Evolutionary conservation across 2,329 filamentous ascomycete species (phyloP), one percentile per base, ranked within the genome.

Genomic region (Triangularia verruculosa): DNA sequence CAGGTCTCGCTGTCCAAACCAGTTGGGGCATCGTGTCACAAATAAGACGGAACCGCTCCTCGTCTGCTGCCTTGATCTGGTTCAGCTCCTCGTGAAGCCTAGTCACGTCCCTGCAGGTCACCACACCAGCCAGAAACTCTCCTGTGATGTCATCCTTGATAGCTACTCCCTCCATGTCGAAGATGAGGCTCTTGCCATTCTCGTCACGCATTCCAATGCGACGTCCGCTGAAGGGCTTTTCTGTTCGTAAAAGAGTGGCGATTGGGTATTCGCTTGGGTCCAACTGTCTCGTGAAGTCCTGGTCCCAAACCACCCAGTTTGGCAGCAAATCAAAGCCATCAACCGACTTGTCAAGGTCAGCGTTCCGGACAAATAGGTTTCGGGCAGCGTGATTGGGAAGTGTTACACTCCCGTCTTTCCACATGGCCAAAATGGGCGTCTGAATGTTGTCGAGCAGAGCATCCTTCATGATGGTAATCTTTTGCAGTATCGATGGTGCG

Each of bases 361-460:
- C 74, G 13, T 78, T 73, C 9, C 76, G 74, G 24, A 77, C 72
- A 64, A 87, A 80, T n/a, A 89, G 74, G 3, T 77, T 74, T 12
- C 83, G 78, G 12, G 84, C 84, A 3, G 89, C 89, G 68, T 83
- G 34, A 71, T 94, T 94, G 3, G 90, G 88, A 52, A 92, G 87
- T 0, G 86, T 87, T 55, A 92, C 86, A 56, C 85, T 89, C 60
- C 89, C 86, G 68, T 94, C 91, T 71, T 88, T 89, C 91, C 91
- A 93, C 86, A 93, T 90, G 24, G 89, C 88, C 53, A 93, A 79
- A 22, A 92, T 88, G 0, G 91, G 90, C 72, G 91, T 87, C 65
- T 86, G 84, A 25, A 91, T 90, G 43, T 87, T 90, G 71, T 92
- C 89, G 6, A 94, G 78, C 20, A 93, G 80, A 0, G 90, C 89